These are phyloP conservation scores for Emergomyces pasteurianus DNA, from an alignment of 2,329 filamentous ascomycete species.

Conservation along the genomic window DNA sequence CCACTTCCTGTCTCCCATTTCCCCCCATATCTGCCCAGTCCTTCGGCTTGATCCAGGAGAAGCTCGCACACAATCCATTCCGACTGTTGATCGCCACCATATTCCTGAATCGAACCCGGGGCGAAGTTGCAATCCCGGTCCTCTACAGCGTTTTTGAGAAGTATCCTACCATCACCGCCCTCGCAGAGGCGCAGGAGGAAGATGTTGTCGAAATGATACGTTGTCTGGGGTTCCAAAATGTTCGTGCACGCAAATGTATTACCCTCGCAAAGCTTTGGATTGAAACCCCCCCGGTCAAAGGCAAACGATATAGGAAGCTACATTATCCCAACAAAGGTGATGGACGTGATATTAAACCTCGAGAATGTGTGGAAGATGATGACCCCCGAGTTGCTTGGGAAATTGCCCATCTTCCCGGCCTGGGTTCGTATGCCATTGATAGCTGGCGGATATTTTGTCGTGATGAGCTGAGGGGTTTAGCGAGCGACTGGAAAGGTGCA, in stretches of 20 bases:
- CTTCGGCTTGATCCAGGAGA: conserved; percentile 79
- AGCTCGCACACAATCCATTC: conserved; percentile 62
- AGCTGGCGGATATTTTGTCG: conserved; percentile 92
- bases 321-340: conserved; percentile 43
- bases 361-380: conserved; percentile 38
- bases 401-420: conserved; percentile 68
- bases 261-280: conserved; percentile 60
- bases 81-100: conserved; percentile 70
- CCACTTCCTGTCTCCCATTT: conserved; percentile 44
- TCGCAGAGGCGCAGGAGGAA: conserved; percentile 46
- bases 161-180: conserved; percentile 54
- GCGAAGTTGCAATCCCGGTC: conserved; percentile 60
- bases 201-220: conserved; percentile 53
- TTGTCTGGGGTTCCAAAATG: conserved; percentile 58
- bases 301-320: conserved; percentile 44
- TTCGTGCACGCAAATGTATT: conserved; percentile 57
- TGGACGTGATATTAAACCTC: conserved; percentile 36
- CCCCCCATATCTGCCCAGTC: conserved; percentile 49
- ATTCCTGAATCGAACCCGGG: conserved; percentile 72
- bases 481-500: conserved; percentile 54
- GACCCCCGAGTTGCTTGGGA: conserved; percentile 56
- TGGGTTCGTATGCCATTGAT: conserved; percentile 70
- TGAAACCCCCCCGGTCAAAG: conserved; percentile 47
- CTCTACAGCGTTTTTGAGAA: conserved; percentile 55
- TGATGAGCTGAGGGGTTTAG: conserved; percentile 57